phyloP scores from a whole-genome alignment of 23 red algal genomes.

The Gracilaria domingensis region DNA sequence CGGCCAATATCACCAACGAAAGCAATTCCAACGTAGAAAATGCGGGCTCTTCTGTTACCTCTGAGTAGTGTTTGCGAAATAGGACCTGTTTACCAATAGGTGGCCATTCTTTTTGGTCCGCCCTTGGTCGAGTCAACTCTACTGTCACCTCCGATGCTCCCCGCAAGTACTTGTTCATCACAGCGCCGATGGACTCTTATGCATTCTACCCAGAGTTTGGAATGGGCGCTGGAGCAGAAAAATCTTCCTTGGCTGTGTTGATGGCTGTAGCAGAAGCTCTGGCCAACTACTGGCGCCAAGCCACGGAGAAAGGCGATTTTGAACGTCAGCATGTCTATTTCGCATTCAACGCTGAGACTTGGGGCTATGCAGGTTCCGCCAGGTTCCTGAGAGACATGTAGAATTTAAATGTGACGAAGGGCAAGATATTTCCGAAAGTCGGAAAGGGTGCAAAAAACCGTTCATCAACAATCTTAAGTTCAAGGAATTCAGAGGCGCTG shows the following conservation, averaged over 20 bases:
- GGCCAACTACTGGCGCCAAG: conserved; percentile 30
- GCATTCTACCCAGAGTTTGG: conserved; percentile 72
- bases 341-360: conserved; percentile 58
- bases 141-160: too few relatives aligned
- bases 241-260: conserved; percentile 56
- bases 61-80: conserved; percentile 52
- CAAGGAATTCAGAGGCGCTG: too few relatives aligned
- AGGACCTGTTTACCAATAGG: conserved; percentile 73
- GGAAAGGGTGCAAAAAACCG: conserved; percentile 44
- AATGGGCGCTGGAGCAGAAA: too few relatives aligned
- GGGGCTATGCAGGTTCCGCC: conserved; percentile 68
- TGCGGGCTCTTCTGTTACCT: conserved; percentile 25
- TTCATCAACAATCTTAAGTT: too few relatives aligned
- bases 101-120: conserved; percentile 71
- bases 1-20: not conserved
- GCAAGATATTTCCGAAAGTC: not conserved
- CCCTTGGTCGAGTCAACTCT: conserved; percentile 36
- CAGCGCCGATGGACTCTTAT: conserved; percentile 73
- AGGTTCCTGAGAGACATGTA: conserved; percentile 70
- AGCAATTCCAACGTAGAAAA: not conserved
- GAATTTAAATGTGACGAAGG: conserved; percentile 66
- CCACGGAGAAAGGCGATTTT: not conserved
- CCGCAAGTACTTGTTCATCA: conserved; percentile 48
- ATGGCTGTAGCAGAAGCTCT: conserved; percentile 72
- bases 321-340: too few relatives aligned